Percentiles rank a stretch among this genome's conserved stretches.
phyloP scores from a whole-genome alignment of 345 rosid species.

The Balakata baccata region DNA sequence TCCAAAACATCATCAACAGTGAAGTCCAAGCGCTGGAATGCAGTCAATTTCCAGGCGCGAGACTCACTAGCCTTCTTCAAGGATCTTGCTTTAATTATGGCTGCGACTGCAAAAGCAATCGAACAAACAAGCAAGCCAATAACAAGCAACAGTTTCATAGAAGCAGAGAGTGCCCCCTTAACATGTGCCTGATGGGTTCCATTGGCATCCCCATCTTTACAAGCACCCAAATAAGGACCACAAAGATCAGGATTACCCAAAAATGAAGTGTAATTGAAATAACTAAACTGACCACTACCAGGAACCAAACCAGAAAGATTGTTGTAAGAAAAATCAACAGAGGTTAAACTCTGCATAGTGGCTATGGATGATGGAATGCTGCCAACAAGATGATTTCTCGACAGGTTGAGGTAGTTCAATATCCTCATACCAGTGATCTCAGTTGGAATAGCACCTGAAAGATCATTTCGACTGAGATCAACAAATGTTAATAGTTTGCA shows the following conservation, averaged over 20 bases:
- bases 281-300: slow-evolving; percentile 81
- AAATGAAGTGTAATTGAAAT: slow-evolving; percentile 86
- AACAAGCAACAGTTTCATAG: slow-evolving; percentile 76
- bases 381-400: slow-evolving; percentile 72
- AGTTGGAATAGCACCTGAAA: slow-evolving; percentile 72
- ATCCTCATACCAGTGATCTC: slow-evolving; percentile 79
- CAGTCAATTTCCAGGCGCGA: slow-evolving; percentile 87
- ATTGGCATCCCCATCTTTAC: slow-evolving; percentile 55
- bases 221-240: slow-evolving; percentile 82
- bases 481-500: slow-evolving; percentile 77
- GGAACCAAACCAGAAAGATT: slow-evolving; percentile 91
- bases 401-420: slow-evolving; percentile 75
- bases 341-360: slow-evolving; percentile 84
- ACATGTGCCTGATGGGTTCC: slow-evolving; percentile 49
- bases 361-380: slow-evolving; percentile 67
- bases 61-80: slow-evolving; percentile 77
- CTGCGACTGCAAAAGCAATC: slow-evolving; percentile 73
- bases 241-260: slow-evolving; percentile 74
- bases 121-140: slow-evolving; percentile 80
- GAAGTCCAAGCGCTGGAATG: slow-evolving; percentile 92
- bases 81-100: slow-evolving; percentile 75
- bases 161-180: slow-evolving; percentile 68
- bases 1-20: slow-evolving; percentile 77
- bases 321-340: slow-evolving; percentile 87
- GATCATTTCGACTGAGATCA: slow-evolving; percentile 76